Conservation (phyloP, 2,329 filamentous ascomycete genomes). For the Akanthomyces muscarius region DNA sequence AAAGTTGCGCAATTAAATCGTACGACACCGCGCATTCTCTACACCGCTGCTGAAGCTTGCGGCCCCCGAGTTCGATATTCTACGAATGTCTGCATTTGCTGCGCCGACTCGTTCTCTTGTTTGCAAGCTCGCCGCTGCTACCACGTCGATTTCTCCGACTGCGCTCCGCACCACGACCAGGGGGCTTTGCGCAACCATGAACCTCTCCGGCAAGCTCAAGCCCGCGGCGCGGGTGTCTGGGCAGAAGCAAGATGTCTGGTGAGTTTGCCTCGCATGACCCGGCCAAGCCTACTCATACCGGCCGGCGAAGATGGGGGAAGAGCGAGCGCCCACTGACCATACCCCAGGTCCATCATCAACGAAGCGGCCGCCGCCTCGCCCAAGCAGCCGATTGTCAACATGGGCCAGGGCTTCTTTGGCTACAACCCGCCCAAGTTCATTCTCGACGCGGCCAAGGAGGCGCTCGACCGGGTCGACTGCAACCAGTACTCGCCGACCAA, state of each 20-base stretch:
- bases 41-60: background rate
- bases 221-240: conserved; percentile 48
- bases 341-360: conserved; percentile 58
- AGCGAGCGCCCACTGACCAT: too few species aligned
- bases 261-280: conserved; percentile 21
- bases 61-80: too few species aligned
- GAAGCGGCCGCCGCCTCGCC: conserved; percentile 61
- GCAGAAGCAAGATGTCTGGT: conserved; percentile 52
- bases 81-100: conserved; percentile 5
- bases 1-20: conserved; percentile 1
- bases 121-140: conserved; percentile 1
- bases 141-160: background rate
- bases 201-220: conserved; percentile 43
- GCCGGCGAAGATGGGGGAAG: too few species aligned
- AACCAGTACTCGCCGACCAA: conserved; percentile 98
- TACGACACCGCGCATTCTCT: background rate
- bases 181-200: conserved; percentile 35
- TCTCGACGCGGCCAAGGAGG: conserved; percentile 83
- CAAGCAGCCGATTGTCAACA: conserved; percentile 60
- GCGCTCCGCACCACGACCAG: conserved; percentile 13
- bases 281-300: too few species aligned
- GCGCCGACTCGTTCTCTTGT: conserved; percentile 3
- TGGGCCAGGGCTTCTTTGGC: conserved; percentile 70
- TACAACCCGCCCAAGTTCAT: conserved; percentile 94
- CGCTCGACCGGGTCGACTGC: conserved; percentile 87